Percentiles rank a stretch among this genome's conserved stretches.
These are phyloP conservation scores for Abelmoschus esculentus DNA, from an alignment of 345 rosid genomes.

Conservation along the genomic window DNA sequence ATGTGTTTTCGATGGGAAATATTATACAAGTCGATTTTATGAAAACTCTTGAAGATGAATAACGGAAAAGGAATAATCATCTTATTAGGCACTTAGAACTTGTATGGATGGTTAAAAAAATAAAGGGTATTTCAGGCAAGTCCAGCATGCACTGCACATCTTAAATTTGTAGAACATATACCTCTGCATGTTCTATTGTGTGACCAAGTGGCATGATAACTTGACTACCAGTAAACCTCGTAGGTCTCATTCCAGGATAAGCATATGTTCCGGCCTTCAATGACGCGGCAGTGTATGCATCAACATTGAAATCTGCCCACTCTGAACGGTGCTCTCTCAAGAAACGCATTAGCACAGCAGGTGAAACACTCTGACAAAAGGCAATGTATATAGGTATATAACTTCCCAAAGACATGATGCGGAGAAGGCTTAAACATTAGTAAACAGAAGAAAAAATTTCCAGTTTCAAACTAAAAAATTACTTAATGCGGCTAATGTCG, in stretches of 20 bases:
- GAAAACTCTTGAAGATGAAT: background rate
- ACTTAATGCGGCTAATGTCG: background rate
- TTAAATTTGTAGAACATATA: constrained; percentile 16
- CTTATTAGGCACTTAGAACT: background rate
- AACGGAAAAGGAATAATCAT: no score
- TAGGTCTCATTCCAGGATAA: constrained; percentile 88
- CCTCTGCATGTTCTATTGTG: constrained; percentile 98
- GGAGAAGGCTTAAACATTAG: background rate
- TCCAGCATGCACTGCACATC: background rate
- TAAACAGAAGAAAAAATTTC: no score
- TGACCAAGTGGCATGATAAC: constrained; percentile 95
- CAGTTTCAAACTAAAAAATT: background rate
- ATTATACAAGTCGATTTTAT: background rate
- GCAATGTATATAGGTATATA: constrained; percentile 10
- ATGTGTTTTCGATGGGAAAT: background rate
- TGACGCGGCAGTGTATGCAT: constrained; percentile 89
- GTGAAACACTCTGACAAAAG: constrained; percentile 73
- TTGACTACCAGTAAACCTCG: constrained; percentile 92
- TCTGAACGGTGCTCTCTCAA: constrained; percentile 95
- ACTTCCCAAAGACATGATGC: background rate
- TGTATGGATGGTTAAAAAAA: background rate
- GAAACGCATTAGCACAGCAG: constrained; percentile 89
- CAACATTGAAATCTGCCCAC: constrained; percentile 98
- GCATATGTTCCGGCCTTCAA: constrained; percentile 74
- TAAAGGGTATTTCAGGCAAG: background rate